Percentiles rank a stretch among this genome's conserved stretches.
These are phyloP conservation scores for Annulohypoxylon bovei DNA, from an alignment of 495 filamentous ascomycete species.

Conservation along the genomic window DNA sequence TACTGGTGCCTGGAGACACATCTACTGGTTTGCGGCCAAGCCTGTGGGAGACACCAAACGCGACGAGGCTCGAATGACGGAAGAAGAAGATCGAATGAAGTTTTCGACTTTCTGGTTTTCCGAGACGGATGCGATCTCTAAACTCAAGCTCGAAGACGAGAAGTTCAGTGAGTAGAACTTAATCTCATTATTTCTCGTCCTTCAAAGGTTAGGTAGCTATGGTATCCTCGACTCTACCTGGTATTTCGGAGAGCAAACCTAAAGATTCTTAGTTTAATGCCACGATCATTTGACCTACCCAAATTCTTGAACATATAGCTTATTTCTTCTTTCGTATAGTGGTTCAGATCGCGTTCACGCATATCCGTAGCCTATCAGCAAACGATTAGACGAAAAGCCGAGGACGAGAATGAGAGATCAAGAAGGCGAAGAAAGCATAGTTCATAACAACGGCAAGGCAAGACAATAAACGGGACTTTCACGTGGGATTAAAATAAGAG, in stretches of 20 bases:
- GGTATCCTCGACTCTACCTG: not conserved
- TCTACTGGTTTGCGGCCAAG: slow-evolving; percentile 48
- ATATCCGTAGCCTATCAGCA: slow-evolving; percentile 42
- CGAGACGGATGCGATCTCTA: slow-evolving; percentile 36
- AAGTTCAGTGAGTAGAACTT: slow-evolving; percentile 43
- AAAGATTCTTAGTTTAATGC: not conserved
- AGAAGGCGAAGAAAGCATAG: not conserved
- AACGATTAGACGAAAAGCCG: slow-evolving; percentile 40
- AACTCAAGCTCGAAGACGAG: slow-evolving; percentile 46
- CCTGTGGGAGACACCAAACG: slow-evolving; percentile 33
- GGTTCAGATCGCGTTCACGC: slow-evolving; percentile 42
- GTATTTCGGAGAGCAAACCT: not conserved
- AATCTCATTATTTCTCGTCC: not conserved
- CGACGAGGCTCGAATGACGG: slow-evolving; percentile 38
- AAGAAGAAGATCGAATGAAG: slow-evolving; percentile 45
- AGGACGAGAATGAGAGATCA: slow-evolving; percentile 3
- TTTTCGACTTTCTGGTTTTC: slow-evolving; percentile 45
- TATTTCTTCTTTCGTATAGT: slow-evolving; percentile 30
- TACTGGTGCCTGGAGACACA: slow-evolving; percentile 48
- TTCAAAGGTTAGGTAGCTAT: not conserved
- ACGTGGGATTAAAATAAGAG: not conserved
- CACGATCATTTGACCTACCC: not conserved
- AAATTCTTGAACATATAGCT: not conserved
- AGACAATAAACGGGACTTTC: not conserved
- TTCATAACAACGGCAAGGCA: no score